A percentile compares a stretch with the other conserved stretches of the same genome.
Evolutionary conservation across 257 asterid species (phyloP).

Genomic region (Solanum stenotomum): DNA sequence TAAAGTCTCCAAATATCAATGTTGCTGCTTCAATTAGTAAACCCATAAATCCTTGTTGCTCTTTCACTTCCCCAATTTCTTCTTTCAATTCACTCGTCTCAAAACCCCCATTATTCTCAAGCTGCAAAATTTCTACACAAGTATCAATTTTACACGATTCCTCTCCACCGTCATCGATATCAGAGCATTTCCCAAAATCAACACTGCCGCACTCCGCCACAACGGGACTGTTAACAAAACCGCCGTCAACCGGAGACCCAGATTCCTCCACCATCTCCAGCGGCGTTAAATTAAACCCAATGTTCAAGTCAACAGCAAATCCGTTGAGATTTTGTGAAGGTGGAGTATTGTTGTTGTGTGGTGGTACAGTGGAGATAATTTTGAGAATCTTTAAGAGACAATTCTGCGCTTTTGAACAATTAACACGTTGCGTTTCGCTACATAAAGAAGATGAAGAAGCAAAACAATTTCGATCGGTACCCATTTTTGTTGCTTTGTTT

Average conservation of each 20-base stretch:
- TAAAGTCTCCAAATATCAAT: background rate
- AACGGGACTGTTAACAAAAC: background rate
- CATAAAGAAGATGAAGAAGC: background rate
- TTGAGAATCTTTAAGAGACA: conserved; percentile 24
- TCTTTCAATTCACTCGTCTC: background rate
- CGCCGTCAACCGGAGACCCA: background rate
- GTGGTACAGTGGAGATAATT: conserved; percentile 20
- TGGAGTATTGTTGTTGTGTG: background rate
- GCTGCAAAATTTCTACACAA: background rate
- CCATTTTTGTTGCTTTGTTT: background rate
- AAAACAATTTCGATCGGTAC: background rate
- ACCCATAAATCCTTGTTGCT: background rate
- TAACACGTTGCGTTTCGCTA: background rate
- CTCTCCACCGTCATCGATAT: background rate
- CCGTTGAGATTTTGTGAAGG: background rate
- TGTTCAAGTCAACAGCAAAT: conserved; percentile 3
- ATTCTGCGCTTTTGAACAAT: conserved; percentile 32
- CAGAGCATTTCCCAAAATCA: background rate
- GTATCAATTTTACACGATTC: background rate
- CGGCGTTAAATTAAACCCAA: background rate
- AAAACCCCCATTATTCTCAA: background rate
- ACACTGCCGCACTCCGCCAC: background rate
- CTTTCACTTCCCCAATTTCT: background rate
- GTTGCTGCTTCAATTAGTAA: conserved; percentile 2
- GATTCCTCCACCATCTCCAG: background rate